Conservation (phyloP, 2,329 filamentous ascomycete genomes). For the Aspergillus tubingensis region DNA sequence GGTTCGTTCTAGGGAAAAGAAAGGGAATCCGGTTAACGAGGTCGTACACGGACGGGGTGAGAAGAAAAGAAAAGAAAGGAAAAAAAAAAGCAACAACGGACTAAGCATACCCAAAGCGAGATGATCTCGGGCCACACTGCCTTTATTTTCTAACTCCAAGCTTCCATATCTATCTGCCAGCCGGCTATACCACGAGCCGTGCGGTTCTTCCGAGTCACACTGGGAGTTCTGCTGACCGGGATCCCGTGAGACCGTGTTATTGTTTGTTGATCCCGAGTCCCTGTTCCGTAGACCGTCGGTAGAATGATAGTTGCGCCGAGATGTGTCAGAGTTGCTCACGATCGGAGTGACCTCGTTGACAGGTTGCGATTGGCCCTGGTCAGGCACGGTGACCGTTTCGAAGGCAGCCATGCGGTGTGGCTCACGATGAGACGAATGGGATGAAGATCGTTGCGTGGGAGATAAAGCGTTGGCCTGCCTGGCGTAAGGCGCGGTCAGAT, state of each 20-base stretch:
- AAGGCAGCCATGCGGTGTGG: conserved; percentile 28
- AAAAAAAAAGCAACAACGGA: not conserved
- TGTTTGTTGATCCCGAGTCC: conserved; percentile 15
- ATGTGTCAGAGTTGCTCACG: conserved; percentile 25
- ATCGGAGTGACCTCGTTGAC: conserved; percentile 38
- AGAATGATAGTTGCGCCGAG: conserved; percentile 35
- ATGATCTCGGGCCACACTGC: conserved; percentile 66
- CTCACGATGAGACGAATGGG: conserved; percentile 16
- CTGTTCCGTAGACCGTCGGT: conserved; percentile 28
- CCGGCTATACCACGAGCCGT: conserved; percentile 49
- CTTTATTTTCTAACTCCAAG: conserved; percentile 67
- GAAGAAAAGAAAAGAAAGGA: not conserved
- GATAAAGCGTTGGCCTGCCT: conserved; percentile 22
- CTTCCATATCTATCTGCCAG: conserved; percentile 62
- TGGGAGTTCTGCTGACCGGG: conserved; percentile 9
- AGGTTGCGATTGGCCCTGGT: conserved; percentile 18
- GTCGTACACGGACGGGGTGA: conserved; percentile 5
- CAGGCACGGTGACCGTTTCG: conserved; percentile 22
- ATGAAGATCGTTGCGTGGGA: conserved; percentile 27
- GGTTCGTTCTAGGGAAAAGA: conserved; percentile 57
- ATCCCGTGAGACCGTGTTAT: conserved; percentile 9
- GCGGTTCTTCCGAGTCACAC: conserved; percentile 18
- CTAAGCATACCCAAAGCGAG: conserved; percentile 58
- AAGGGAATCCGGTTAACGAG: conserved; percentile 1
- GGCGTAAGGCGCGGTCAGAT: conserved; percentile 27